These are phyloP conservation scores for Tetrapisispora taiwanensis DNA, from an alignment of 805 yeast species.

Conservation along the genomic window DNA sequence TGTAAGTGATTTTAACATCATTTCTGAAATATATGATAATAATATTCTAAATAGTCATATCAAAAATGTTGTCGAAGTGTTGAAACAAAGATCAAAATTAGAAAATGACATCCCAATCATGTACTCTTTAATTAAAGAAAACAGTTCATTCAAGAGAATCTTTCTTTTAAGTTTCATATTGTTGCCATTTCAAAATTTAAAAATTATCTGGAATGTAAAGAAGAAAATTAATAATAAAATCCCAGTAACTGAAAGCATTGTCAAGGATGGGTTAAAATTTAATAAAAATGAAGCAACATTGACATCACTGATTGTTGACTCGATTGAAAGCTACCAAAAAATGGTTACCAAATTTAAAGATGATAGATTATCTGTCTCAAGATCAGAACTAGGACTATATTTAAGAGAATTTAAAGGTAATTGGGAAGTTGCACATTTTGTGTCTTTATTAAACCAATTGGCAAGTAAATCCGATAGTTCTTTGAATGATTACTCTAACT, in stretches of 20 bases:
- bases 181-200: conserved; percentile 16
- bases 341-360: conserved; percentile 19
- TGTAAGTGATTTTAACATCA: conserved; percentile 8
- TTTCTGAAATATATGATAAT: conserved; percentile 10
- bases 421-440: conserved; percentile 38
- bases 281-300: conserved; percentile 47
- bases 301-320: conserved; percentile 37
- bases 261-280: conserved; percentile 62
- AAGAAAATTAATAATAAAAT: conserved; percentile 18
- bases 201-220: conserved; percentile 20
- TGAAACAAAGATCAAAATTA: neutral
- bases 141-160: conserved; percentile 13
- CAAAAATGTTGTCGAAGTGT: conserved; percentile 4
- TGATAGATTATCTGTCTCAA: conserved; percentile 14
- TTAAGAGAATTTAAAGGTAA: conserved; percentile 45
- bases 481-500: conserved; percentile 25
- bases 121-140: neutral
- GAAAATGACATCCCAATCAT: conserved; percentile 6
- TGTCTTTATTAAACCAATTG: conserved; percentile 21
- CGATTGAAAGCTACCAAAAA: conserved; percentile 19
- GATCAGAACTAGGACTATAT: conserved; percentile 53
- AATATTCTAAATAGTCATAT: conserved; percentile 11
- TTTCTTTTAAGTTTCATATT: conserved; percentile 12
- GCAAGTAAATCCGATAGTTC: conserved; percentile 8
- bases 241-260: conserved; percentile 34